phyloP scores from a whole-genome alignment of 2,329 filamentous ascomycete genomes.

The Lasiodiplodia gonubiensis region DNA sequence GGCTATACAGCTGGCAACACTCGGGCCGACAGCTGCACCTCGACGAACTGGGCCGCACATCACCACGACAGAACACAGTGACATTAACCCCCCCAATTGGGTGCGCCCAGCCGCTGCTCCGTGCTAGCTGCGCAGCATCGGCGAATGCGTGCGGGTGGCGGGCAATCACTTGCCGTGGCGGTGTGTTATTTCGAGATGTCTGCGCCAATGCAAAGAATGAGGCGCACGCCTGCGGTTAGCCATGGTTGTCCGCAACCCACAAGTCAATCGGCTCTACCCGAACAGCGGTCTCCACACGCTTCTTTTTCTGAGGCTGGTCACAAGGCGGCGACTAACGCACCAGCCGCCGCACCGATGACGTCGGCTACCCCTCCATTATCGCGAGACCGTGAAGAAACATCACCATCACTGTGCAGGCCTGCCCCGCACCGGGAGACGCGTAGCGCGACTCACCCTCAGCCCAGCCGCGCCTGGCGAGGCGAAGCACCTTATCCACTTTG shows the following conservation, averaged over 20 bases:
- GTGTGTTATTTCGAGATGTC: conserved; percentile 10
- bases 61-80: conserved; percentile 21
- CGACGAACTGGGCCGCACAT: conserved; percentile 22
- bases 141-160: conserved; percentile 13
- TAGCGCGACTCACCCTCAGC: conserved; percentile 20
- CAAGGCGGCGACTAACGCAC: conserved; percentile 12
- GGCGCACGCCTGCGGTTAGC: conserved; percentile 13
- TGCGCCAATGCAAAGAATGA: conserved; percentile 23
- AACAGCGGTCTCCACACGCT: conserved; percentile 22
- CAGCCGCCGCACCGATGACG: conserved; percentile 23
- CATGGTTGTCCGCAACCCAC: conserved; percentile 2
- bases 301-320: conserved; percentile 25
- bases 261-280: conserved; percentile 28
- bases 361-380: conserved; percentile 20
- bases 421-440: conserved; percentile 22
- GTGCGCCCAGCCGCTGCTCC: conserved; percentile 3
- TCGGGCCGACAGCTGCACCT: conserved; percentile 24
- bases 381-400: conserved; percentile 21
- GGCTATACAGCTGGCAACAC: conserved; percentile 21
- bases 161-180: conserved; percentile 20
- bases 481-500: conserved; percentile 23
- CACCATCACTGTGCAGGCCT: conserved; percentile 12
- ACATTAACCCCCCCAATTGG: conserved; percentile 4
- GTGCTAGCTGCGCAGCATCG: conserved; percentile 17
- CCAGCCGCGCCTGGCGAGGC: conserved; percentile 15